phyloP scores from a whole-genome alignment of 1,284 basidiomycete genomes.

The Xerocomus cyaneibrunnescens region DNA sequence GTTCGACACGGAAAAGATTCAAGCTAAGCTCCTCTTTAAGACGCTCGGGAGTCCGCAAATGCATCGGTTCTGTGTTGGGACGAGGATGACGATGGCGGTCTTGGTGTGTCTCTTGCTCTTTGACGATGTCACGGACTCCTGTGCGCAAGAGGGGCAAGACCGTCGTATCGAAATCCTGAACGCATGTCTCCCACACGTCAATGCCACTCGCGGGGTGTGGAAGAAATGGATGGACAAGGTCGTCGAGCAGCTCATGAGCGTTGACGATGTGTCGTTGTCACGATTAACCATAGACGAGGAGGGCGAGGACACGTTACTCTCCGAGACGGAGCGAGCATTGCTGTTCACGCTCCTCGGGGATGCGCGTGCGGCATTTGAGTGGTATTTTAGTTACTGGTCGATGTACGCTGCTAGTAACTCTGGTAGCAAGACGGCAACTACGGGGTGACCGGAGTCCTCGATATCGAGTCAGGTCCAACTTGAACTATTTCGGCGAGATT shows the following conservation, averaged over 20 bases:
- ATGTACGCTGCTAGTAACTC: conserved; percentile 7
- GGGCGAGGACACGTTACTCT: conserved; percentile 10
- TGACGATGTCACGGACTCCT: conserved; percentile 16
- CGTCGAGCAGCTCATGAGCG: conserved; percentile 20
- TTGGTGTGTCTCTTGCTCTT: conserved; percentile 28
- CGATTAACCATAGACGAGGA: conserved; percentile 8
- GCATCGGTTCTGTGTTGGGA: conserved; percentile 20
- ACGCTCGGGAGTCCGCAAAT: conserved; percentile 16
- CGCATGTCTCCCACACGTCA: conserved; percentile 23
- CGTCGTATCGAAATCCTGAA: conserved; percentile 21
- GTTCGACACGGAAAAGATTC: conserved; percentile 25
- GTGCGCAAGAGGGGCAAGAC: conserved; percentile 20
- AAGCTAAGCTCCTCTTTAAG: conserved; percentile 21
- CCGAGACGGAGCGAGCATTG: conserved; percentile 15
- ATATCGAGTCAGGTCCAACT: conserved; percentile 22
- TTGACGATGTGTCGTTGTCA: conserved; percentile 13
- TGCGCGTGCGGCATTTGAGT: conserved; percentile 26
- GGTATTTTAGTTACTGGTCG: conserved; percentile 17
- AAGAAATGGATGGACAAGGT: conserved; percentile 28
- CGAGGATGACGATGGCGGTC: conserved; percentile 21
- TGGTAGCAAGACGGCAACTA: neutral
- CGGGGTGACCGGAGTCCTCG: conserved; percentile 27
- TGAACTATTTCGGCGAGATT: conserved; percentile 4
- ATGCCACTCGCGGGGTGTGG: conserved; percentile 23
- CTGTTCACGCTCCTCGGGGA: conserved; percentile 21